phyloP scores from a whole-genome alignment of 2,329 filamentous ascomycete genomes.

The Tolypocladium sp. region DNA sequence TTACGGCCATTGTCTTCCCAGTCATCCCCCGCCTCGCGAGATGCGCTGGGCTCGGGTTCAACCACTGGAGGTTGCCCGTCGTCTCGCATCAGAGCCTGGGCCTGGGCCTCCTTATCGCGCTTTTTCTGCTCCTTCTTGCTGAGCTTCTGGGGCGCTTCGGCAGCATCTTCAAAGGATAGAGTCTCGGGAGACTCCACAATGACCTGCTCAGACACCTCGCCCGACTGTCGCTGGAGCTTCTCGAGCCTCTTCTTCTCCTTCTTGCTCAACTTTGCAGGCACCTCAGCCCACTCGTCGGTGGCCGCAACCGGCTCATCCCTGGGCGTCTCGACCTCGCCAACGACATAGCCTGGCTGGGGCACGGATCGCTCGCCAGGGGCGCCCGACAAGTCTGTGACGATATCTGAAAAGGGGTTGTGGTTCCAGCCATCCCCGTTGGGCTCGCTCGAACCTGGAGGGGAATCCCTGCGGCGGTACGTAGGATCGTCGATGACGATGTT shows the following conservation, averaged over 20 bases:
- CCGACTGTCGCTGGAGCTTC: slow-evolving; percentile 19
- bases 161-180: slow-evolving; percentile 11
- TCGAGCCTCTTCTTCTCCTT: slow-evolving; percentile 41
- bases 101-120: slow-evolving; percentile 28
- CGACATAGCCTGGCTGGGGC: slow-evolving; percentile 32
- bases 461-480: slow-evolving; percentile 52
- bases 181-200: slow-evolving; percentile 2
- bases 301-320: slow-evolving; percentile 15
- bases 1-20: slow-evolving; percentile 16
- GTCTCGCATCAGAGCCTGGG: slow-evolving; percentile 16
- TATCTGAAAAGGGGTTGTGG: slow-evolving; percentile 38
- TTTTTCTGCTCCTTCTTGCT: slow-evolving; percentile 28
- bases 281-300: slow-evolving; percentile 13
- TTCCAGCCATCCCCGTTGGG: slow-evolving; percentile 31
- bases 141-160: slow-evolving; percentile 14
- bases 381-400: slow-evolving; percentile 28
- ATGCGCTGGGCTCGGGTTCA: slow-evolving; percentile 7
- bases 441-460: slow-evolving; percentile 51
- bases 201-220: slow-evolving; percentile 3
- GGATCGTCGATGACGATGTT: slow-evolving; percentile 61
- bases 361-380: slow-evolving; percentile 5
- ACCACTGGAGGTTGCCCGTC: slow-evolving; percentile 10
- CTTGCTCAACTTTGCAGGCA: slow-evolving; percentile 29
- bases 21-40: slow-evolving; percentile 10
- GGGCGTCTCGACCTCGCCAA: slow-evolving; percentile 37